Evolutionary conservation across 331 rosid species (phyloP).

Genomic region (Malus hybrid): DNA sequence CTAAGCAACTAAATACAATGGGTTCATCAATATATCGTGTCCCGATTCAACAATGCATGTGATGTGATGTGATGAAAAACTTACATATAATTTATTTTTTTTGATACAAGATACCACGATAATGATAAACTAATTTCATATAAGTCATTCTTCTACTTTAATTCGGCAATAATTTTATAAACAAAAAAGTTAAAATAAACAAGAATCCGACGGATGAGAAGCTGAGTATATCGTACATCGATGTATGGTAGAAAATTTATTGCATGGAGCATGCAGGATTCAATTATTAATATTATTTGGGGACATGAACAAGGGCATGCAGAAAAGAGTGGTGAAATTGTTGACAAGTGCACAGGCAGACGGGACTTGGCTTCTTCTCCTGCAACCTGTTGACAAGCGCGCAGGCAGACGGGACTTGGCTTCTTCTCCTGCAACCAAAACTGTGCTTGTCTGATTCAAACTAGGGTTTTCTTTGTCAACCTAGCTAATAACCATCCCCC

Average conservation of each 20-base stretch:
- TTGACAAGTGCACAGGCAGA: slow-evolving; percentile 2
- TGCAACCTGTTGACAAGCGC: neutral
- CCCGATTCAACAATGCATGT: neutral
- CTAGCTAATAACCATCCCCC: too few relatives aligned
- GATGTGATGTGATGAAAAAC: accelerated
- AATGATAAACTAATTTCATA: too few relatives aligned
- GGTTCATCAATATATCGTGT: accelerated
- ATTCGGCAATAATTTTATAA: too few relatives aligned
- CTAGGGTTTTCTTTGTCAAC: too few relatives aligned
- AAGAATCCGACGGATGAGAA: too few relatives aligned
- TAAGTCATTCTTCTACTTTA: too few relatives aligned
- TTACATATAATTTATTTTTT: too few relatives aligned
- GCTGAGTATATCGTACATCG: too few relatives aligned
- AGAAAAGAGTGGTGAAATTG: slow-evolving; percentile 9
- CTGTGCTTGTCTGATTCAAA: neutral
- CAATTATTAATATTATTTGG: neutral
- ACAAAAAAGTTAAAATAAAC: too few relatives aligned
- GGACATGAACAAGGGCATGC: neutral
- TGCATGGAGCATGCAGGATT: neutral
- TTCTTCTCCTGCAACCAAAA: slow-evolving; percentile 3
- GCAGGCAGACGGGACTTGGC: neutral
- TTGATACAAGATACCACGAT: too few relatives aligned
- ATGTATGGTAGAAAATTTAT: too few relatives aligned
- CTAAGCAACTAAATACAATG: too few relatives aligned
- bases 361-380: neutral